These are phyloP conservation scores for Pholiota adiposa DNA, from an alignment of 1,284 basidiomycete genomes.

Conservation along the genomic window DNA sequence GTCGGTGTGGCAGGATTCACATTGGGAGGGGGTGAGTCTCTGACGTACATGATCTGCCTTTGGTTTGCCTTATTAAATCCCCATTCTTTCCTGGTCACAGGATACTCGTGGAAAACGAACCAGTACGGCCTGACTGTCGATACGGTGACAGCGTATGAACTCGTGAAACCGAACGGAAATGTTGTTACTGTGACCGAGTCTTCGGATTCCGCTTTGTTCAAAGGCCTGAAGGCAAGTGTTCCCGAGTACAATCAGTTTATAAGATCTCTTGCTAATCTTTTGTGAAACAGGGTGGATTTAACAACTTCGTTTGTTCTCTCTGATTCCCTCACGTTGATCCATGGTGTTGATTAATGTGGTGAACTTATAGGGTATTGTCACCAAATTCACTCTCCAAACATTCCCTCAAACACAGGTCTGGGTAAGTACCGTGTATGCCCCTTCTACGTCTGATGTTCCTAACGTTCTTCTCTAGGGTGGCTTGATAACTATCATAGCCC, in stretches of 20 bases:
- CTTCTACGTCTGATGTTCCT: not conserved
- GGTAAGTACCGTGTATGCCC: constrained; percentile 42
- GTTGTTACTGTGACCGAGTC: constrained; percentile 41
- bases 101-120: constrained; percentile 59
- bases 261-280: not conserved
- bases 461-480: constrained; percentile 55
- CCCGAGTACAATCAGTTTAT: not conserved
- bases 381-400: constrained; percentile 56
- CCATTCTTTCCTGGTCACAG: constrained; percentile 29
- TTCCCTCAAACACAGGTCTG: constrained; percentile 61
- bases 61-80: not conserved
- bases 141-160: constrained; percentile 47
- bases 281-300: constrained; percentile 53
- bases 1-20: constrained; percentile 60
- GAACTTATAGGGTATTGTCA: constrained; percentile 57
- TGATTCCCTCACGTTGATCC: not conserved
- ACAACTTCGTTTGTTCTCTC: constrained; percentile 58
- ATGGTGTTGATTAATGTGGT: not conserved
- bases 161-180: constrained; percentile 53
- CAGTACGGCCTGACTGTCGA: constrained; percentile 56
- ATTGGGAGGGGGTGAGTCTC: constrained; percentile 54
- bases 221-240: constrained; percentile 42
- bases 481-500: constrained; percentile 43
- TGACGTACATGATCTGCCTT: not conserved
- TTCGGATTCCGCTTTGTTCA: constrained; percentile 48